A percentile compares a stretch with the other conserved stretches of the same genome.
These are phyloP conservation scores for Begonia masoniana DNA, from an alignment of 306 rosid genomes.

Conservation along the genomic window DNA sequence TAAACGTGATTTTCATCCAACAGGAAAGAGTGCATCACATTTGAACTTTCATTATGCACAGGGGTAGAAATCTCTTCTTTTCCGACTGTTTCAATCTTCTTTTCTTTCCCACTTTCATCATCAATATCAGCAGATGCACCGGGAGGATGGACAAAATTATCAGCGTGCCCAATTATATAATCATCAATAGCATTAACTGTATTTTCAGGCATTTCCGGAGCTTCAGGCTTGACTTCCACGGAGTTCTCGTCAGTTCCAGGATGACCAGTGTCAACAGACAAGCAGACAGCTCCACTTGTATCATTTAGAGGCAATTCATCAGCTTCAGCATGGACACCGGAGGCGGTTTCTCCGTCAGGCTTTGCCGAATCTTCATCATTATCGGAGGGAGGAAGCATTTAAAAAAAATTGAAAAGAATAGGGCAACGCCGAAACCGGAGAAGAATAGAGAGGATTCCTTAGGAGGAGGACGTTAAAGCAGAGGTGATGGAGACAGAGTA, in stretches of 20 bases:
- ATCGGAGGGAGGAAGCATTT: constrained; percentile 6
- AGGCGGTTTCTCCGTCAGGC: constrained; percentile 14
- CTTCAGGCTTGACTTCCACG: constrained; percentile 33
- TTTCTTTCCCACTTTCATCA: constrained; percentile 19
- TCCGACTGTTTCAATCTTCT: constrained; percentile 24
- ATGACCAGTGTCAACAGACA: constrained; percentile 10
- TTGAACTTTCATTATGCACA: constrained; percentile 40
- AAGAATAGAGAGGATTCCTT: too few relatives aligned
- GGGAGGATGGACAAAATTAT: constrained; percentile 20
- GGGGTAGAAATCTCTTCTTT: constrained; percentile 33
- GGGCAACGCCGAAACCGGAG: too few relatives aligned
- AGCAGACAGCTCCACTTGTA: constrained; percentile 2
- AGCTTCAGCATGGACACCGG: constrained; percentile 22
- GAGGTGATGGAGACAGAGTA: too few relatives aligned
- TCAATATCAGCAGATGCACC: constrained; percentile 26
- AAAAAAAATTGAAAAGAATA: too few relatives aligned
- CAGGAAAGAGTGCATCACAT: constrained; percentile 29
- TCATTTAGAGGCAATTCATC: constrained; percentile 15
- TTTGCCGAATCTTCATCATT: constrained; percentile 17
- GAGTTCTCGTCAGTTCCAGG: constrained; percentile 14
- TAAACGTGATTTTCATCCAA: constrained; percentile 39
- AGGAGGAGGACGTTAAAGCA: too few relatives aligned
- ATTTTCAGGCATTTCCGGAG: constrained; percentile 21
- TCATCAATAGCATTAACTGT: constrained; percentile 19
- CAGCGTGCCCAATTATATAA: constrained; percentile 11